These are phyloP conservation scores for Suillus cothurnatus DNA, from an alignment of 768 basidiomycete species.

Conservation along the genomic window DNA sequence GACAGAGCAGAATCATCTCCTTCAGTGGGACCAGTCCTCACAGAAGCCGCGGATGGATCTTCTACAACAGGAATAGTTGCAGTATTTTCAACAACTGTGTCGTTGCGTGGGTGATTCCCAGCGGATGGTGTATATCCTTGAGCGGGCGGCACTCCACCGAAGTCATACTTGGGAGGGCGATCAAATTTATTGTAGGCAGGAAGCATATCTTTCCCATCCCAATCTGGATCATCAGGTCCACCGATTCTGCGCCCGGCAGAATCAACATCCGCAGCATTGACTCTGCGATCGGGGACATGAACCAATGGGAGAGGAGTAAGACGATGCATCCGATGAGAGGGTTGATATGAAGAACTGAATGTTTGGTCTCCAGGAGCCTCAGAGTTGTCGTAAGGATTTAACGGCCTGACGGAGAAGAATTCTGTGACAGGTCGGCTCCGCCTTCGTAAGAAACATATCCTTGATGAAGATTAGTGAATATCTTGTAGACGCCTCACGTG, in stretches of 20 bases:
- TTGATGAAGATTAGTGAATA: slow-evolving; percentile 5
- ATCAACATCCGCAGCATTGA: slow-evolving; percentile 42
- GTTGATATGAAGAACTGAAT: slow-evolving; percentile 17
- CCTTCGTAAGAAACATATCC: slow-evolving; percentile 26
- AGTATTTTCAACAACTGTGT: background rate
- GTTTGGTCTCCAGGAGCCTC: slow-evolving; percentile 2
- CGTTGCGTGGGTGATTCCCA: background rate
- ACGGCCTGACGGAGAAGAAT: slow-evolving; percentile 22
- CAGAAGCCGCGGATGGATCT: background rate
- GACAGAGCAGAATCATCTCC: background rate
- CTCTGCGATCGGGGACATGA: slow-evolving; percentile 24
- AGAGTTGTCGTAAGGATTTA: slow-evolving; percentile 9
- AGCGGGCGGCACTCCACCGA: slow-evolving; percentile 12
- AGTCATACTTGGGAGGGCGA: slow-evolving; percentile 49
- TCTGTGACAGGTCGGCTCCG: slow-evolving; percentile 17
- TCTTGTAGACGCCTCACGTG: background rate
- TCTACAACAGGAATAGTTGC: background rate
- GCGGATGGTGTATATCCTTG: too few relatives aligned
- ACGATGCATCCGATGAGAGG: slow-evolving; percentile 15
- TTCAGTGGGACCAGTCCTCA: background rate
- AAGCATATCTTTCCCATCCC: slow-evolving; percentile 46
- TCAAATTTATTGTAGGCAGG: slow-evolving; percentile 50
- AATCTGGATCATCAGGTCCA: slow-evolving; percentile 31
- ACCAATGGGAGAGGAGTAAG: slow-evolving; percentile 25
- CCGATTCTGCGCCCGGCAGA: slow-evolving; percentile 40